Base-by-base conservation (phyloP, 1,284 basidiomycete species). In the Naganishia sp. region DNA sequence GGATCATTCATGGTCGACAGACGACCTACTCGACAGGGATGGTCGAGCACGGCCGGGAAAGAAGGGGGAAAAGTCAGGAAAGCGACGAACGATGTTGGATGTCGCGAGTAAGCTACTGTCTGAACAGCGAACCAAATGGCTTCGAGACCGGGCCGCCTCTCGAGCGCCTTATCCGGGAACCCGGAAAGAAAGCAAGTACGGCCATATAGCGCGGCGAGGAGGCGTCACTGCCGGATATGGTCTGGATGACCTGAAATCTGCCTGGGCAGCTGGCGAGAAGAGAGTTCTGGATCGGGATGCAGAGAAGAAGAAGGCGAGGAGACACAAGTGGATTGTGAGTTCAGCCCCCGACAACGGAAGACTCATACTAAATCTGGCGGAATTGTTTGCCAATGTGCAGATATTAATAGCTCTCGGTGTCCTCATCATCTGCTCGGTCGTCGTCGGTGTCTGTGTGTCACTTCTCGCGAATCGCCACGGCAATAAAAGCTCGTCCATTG, bases 401-500 rank as follows among this genome's bases (percentile, higher is more conserved):
- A 70, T 74, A 23, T 59, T 73, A 23, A 23, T 64, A 28, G 65
- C 63, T 25, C 56, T 75, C 16, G 48, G 71, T n/a, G 52, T 72
- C 18, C 43, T 78, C 25, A 28, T 68, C 16, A 57, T 77, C 9
- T 71, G 72, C 10, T 70, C 72, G 4, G 56, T 75, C 16, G 70
- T 69, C 3, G 69, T 75, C 50, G 77, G 72, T 10, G 69, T 76
- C 33, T 76, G 75, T 53, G 71, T 72, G 6, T 63, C 75, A 3
- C 68, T 77, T 3, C 63, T 77, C 10, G 68, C 55, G 36, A 61
- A 52, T 33, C 57, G 57, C 11, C 16, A 43, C 18, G 4, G 33
- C 3, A 23, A 10, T 0, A 13, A 46, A 16, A 7, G 39, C 21
- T 21, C 57, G 9, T 18, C 33, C 13, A 25, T 9, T 10, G 21